Conservation (phyloP, 331 rosid genomes). For the Pyracantha coccinea region DNA sequence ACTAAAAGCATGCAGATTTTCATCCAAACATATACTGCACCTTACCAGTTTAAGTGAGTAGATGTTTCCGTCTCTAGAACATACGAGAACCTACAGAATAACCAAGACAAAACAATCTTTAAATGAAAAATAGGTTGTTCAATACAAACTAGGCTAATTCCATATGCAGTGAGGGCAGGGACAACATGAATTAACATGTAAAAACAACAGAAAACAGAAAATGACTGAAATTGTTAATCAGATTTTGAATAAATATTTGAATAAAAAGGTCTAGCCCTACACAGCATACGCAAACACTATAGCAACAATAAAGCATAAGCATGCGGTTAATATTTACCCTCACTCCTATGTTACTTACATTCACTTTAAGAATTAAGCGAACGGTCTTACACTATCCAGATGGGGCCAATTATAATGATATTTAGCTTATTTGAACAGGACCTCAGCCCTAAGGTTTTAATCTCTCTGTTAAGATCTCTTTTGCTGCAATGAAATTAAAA, state of each 20-base stretch:
- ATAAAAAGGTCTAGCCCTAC: not conserved
- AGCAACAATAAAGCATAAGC: not conserved
- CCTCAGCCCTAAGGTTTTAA: not conserved
- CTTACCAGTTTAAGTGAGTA: slow-evolving; percentile 64
- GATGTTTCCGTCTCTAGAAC: slow-evolving; percentile 75
- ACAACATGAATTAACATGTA: not conserved
- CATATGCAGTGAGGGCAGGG: not conserved
- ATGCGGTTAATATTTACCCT: not conserved
- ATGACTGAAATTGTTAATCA: not conserved
- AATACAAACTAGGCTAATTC: not conserved
- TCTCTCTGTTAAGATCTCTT: not conserved
- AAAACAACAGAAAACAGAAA: not conserved
- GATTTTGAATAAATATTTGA: not conserved
- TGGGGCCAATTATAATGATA: not conserved
- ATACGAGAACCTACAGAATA: slow-evolving; percentile 50
- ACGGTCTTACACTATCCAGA: not conserved
- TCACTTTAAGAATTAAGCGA: not conserved
- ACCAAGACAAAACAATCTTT: not conserved
- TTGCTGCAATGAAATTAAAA: not conserved
- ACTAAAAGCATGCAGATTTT: not conserved
- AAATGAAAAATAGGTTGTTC: not conserved
- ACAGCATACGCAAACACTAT: not conserved
- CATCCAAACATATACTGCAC: not conserved
- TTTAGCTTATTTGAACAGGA: not conserved
- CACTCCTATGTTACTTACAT: not conserved